Conservation (phyloP, 805 yeast genomes). For the Cyberlindnera sargentensis region DNA sequence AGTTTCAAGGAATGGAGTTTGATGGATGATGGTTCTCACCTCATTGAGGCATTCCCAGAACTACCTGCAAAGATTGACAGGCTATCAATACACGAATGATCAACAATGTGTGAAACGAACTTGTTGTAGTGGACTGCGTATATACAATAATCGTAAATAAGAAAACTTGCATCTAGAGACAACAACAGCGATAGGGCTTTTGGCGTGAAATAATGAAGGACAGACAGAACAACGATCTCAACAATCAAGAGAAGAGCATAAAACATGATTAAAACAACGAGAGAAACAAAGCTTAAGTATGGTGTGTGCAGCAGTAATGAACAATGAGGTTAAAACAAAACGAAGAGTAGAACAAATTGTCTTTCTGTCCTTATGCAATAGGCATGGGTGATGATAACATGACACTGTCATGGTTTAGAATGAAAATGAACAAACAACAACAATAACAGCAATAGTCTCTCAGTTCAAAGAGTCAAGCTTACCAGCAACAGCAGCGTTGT, state of each 20-base stretch:
- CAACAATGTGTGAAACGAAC: background rate
- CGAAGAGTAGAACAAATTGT: too few relatives aligned
- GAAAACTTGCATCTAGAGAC: background rate
- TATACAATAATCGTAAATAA: too few relatives aligned
- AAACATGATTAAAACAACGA: too few relatives aligned
- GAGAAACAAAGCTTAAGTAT: too few relatives aligned
- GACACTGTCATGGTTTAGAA: background rate
- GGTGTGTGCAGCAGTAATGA: too few relatives aligned
- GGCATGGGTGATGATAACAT: too few relatives aligned
- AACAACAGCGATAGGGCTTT: background rate
- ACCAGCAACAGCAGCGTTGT: constrained; percentile 22
- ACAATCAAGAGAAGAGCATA: too few relatives aligned
- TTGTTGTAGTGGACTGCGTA: too few relatives aligned
- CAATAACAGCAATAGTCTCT: background rate
- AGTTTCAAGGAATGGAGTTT: constrained; percentile 53
- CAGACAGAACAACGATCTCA: too few relatives aligned
- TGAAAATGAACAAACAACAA: background rate
- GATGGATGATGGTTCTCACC: constrained; percentile 24
- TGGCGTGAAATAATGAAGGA: background rate
- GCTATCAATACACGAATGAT: background rate
- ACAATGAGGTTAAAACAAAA: too few relatives aligned
- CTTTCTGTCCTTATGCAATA: too few relatives aligned
- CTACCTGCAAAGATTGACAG: constrained; percentile 33
- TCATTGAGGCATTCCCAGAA: constrained; percentile 35
- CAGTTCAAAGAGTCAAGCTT: constrained; percentile 19